phyloP scores from a whole-genome alignment of 305 asterid genomes.

The Fraxinus sp. region DNA sequence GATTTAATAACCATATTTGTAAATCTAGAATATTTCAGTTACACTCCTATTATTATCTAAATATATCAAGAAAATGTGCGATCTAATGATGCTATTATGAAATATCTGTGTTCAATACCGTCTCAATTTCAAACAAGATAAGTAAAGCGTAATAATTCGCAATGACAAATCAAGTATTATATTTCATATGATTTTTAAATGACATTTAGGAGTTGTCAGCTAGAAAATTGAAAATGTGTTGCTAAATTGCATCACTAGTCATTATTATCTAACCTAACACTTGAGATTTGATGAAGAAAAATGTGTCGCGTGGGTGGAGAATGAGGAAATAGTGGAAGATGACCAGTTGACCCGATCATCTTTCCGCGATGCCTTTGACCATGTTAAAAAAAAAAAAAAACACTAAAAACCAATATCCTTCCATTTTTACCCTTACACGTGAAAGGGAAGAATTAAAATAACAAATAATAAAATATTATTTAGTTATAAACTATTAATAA shows the following conservation, averaged over 20 bases:
- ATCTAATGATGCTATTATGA: no score
- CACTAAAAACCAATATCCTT: no score
- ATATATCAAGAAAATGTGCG: background rate
- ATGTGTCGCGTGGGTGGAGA: background rate
- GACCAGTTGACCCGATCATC: no score
- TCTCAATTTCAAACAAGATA: background rate
- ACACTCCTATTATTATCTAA: no score
- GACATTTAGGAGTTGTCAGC: background rate
- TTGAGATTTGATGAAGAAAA: background rate
- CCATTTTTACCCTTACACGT: no score
- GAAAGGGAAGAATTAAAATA: no score
- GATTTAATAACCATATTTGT: background rate
- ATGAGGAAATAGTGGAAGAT: no score
- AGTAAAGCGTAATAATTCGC: background rate
- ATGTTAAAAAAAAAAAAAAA: no score
- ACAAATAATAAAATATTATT: no score
- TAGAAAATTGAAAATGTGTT: background rate
- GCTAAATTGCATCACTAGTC: background rate
- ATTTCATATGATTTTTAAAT: background rate
- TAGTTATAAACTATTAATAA: no score
- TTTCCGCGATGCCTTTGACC: no score
- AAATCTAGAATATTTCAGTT: no score
- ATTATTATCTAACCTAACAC: constrained; percentile 22
- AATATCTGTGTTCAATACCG: background rate
- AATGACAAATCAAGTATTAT: background rate